Conservation (phyloP, 352 stramenopile genomes). For the Globisporangium rhizosaccharum region DNA sequence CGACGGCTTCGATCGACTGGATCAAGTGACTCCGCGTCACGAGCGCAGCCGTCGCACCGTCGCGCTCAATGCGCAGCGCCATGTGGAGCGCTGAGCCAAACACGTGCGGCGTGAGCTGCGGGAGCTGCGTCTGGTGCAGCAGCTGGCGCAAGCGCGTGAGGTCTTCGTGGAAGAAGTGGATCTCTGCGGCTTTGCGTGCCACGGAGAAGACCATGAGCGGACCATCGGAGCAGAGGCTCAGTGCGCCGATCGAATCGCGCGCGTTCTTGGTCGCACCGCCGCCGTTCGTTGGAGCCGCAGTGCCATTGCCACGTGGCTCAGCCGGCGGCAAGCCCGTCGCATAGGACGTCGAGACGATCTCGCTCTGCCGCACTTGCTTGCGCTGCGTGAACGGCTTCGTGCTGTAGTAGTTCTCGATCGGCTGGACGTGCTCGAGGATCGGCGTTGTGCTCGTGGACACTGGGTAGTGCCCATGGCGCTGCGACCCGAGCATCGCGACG, state of each 20-base stretch:
- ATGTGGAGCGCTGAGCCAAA: conserved; percentile 32
- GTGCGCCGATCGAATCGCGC: conserved; percentile 36
- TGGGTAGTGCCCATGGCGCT: conserved; percentile 35
- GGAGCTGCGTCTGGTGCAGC: conserved; percentile 58
- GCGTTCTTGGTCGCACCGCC: conserved; percentile 6
- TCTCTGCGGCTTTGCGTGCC: conserved; percentile 52
- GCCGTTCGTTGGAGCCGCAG: conserved; percentile 7
- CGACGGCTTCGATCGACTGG: conserved; percentile 31
- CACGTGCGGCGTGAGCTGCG: conserved; percentile 34
- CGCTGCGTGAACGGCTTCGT: conserved; percentile 51
- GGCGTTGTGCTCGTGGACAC: conserved; percentile 24
- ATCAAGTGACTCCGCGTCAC: conserved; percentile 47
- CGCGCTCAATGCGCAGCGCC: conserved; percentile 15
- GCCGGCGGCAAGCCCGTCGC: conserved; percentile 24
- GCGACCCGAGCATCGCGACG: conserved; percentile 42
- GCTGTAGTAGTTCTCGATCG: conserved; percentile 42
- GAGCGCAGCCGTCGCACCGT: conserved; percentile 18
- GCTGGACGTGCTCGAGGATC: conserved; percentile 48
- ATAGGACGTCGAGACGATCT: conserved; percentile 75
- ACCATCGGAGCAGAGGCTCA: conserved; percentile 59
- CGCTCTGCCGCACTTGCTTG: conserved; percentile 73
- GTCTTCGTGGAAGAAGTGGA: conserved; percentile 83
- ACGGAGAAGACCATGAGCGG: conserved; percentile 83
- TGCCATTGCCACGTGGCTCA: conserved; percentile 3
- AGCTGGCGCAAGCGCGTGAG: conserved; percentile 60